Conservation (phyloP, 2,329 filamentous ascomycete genomes). For the Rutstroemia sp. region DNA sequence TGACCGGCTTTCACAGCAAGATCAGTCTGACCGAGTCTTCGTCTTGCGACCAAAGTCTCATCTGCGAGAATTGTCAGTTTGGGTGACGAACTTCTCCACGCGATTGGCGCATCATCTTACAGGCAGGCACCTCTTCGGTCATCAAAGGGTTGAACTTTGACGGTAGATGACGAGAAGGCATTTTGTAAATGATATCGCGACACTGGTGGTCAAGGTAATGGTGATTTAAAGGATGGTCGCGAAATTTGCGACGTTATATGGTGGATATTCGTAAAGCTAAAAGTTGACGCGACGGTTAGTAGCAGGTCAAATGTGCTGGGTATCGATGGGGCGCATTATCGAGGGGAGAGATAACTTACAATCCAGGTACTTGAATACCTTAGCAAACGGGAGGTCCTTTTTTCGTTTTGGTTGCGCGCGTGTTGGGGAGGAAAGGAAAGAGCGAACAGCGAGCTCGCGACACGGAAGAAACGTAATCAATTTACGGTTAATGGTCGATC, state of each 20-base stretch:
- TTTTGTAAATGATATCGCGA: conserved; percentile 8
- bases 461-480: conserved; percentile 2
- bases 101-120: conserved; percentile 41
- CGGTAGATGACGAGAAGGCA: conserved; percentile 40
- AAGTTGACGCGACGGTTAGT: neutral
- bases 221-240: neutral
- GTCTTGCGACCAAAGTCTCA: conserved; percentile 53
- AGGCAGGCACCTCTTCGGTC: conserved; percentile 52
- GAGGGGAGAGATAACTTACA: neutral
- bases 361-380: neutral
- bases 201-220: neutral
- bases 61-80: conserved; percentile 22
- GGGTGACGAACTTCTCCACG: neutral
- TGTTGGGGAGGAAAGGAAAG: neutral
- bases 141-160: conserved; percentile 59
- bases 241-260: neutral
- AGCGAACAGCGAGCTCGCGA: conserved; percentile 2
- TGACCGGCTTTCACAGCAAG: conserved; percentile 75
- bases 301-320: neutral
- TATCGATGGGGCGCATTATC: neutral
- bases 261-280: neutral
- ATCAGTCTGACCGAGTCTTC: conserved; percentile 88
- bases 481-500: too few relatives aligned
- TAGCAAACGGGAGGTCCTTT: neutral
- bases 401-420: neutral